A percentile compares a stretch with the other conserved stretches of the same genome.
Conservation (phyloP, 345 rosid genomes). For the Arabis hirsuta region DNA sequence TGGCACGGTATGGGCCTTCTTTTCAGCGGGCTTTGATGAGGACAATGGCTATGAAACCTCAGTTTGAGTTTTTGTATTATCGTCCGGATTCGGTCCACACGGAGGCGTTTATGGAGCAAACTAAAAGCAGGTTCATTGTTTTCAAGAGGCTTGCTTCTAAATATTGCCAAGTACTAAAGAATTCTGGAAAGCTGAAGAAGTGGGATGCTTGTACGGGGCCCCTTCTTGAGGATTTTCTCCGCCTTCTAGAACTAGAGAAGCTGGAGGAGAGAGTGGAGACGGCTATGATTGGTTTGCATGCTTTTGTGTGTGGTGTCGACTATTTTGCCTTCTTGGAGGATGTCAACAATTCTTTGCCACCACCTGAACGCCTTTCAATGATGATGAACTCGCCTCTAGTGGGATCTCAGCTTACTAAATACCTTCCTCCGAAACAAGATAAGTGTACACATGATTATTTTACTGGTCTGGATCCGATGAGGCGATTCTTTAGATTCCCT, state of each 20-base stretch:
- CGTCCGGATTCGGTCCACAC: too few species aligned
- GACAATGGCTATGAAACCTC: conserved; percentile 55
- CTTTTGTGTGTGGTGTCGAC: conserved; percentile 65
- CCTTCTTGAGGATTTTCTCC: conserved; percentile 66
- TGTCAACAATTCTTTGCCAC: conserved; percentile 44
- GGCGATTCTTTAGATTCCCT: background rate
- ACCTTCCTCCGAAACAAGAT: too few species aligned
- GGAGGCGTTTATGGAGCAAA: conserved; percentile 56
- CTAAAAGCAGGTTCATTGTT: conserved; percentile 68
- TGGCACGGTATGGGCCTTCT: too few species aligned
- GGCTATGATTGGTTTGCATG: conserved; percentile 87
- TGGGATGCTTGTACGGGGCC: conserved; percentile 44
- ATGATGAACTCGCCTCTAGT: background rate
- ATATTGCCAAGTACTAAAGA: too few species aligned
- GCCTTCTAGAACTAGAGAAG: conserved; percentile 66
- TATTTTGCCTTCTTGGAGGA: conserved; percentile 59
- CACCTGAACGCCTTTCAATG: conserved; percentile 38
- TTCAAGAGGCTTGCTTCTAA: conserved; percentile 6
- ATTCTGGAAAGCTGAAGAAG: too few species aligned
- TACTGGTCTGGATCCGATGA: too few species aligned
- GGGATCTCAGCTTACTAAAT: too few species aligned
- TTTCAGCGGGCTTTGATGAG: conserved; percentile 42
- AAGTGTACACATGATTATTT: too few species aligned
- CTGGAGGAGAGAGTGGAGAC: conserved; percentile 70
- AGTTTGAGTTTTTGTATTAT: too few species aligned